Percentiles rank a stretch among this genome's conserved stretches.
These are phyloP conservation scores for Voacanga thouarsii DNA, from an alignment of 257 asterid genomes.

Conservation along the genomic window DNA sequence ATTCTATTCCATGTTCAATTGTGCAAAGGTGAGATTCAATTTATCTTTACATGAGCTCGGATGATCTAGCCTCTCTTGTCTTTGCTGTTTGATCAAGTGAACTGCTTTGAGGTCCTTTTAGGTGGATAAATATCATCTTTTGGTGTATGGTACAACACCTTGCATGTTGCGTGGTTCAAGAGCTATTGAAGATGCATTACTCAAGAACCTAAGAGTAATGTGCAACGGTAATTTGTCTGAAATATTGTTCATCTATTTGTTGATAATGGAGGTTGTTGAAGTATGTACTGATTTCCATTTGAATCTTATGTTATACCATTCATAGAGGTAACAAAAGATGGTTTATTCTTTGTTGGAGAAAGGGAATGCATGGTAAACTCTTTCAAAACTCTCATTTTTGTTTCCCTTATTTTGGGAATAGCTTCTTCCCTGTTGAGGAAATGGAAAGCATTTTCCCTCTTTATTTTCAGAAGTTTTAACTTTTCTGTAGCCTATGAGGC, in stretches of 20 bases:
- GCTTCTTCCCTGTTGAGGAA: neutral
- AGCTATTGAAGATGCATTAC: conserved; percentile 80
- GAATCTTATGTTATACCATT: conserved; percentile 21
- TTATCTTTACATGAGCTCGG: conserved; percentile 3
- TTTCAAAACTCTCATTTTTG: conserved; percentile 2
- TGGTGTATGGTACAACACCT: conserved; percentile 99
- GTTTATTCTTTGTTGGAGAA: conserved; percentile 97
- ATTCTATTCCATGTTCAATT: conserved; percentile 97
- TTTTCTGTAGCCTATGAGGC: conserved; percentile 11
- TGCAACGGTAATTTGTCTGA: conserved; percentile 69
- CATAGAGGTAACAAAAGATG: conserved; percentile 98
- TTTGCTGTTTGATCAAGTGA: conserved; percentile 12
- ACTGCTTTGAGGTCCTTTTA: conserved; percentile 30
- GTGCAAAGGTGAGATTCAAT: conserved; percentile 61
- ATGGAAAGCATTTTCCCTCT: neutral
- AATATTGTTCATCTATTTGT: conserved; percentile 2
- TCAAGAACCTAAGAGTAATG: conserved; percentile 87
- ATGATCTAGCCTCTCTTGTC: conserved; percentile 4
- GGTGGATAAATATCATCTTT: conserved; percentile 97
- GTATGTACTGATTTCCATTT: conserved; percentile 24
- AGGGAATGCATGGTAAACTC: conserved; percentile 95
- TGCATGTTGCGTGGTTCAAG: conserved; percentile 99
- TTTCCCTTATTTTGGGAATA: neutral
- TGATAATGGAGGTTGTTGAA: neutral
- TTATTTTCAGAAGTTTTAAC: conserved; percentile 4